Evolutionary conservation across 306 rosid genomes (phyloP).

Genomic region (Luffa aegyptiaca): DNA sequence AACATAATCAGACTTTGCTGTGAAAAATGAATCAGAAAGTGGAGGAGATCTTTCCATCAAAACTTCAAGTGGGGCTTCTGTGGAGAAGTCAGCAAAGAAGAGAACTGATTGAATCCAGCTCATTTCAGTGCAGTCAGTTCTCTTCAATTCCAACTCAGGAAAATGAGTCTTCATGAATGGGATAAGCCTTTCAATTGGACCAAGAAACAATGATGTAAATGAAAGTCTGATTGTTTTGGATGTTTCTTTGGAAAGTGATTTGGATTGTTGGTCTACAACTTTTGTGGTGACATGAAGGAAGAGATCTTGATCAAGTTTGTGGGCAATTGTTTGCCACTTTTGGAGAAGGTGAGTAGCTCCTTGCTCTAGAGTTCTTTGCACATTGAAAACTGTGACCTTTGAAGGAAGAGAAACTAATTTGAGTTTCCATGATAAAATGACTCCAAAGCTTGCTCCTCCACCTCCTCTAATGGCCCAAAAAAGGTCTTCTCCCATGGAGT

Average conservation of each 20-base stretch:
- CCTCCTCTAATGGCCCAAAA: conserved; percentile 78
- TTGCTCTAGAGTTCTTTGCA: conserved; percentile 27
- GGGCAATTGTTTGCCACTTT: conserved; percentile 55
- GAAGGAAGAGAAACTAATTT: conserved; percentile 42
- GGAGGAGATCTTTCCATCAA: conserved; percentile 29
- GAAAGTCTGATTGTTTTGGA: conserved; percentile 35
- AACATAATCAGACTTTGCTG: conserved; percentile 42
- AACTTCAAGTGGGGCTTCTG: conserved; percentile 28
- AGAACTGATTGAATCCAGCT: conserved; percentile 58
- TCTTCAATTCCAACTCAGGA: conserved; percentile 41
- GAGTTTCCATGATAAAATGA: conserved; percentile 59
- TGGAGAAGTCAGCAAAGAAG: conserved; percentile 40
- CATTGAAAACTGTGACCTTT: conserved; percentile 44
- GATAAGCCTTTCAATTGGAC: conserved; percentile 27
- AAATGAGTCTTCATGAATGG: conserved; percentile 27
- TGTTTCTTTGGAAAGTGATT: conserved; percentile 19
- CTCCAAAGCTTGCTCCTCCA: conserved; percentile 58
- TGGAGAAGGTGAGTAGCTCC: conserved; percentile 35
- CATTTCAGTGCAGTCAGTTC: conserved; percentile 29
- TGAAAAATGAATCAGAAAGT: neutral
- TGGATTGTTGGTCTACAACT: conserved; percentile 18
- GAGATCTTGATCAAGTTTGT: conserved; percentile 36
- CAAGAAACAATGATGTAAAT: conserved; percentile 40
- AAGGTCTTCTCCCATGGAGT: conserved; percentile 56
- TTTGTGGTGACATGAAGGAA: conserved; percentile 12